A percentile compares a stretch with the other conserved stretches of the same genome.
Evolutionary conservation across 345 rosid genomes (phyloP).

Genomic region (Arabidopsis arenosa): DNA sequence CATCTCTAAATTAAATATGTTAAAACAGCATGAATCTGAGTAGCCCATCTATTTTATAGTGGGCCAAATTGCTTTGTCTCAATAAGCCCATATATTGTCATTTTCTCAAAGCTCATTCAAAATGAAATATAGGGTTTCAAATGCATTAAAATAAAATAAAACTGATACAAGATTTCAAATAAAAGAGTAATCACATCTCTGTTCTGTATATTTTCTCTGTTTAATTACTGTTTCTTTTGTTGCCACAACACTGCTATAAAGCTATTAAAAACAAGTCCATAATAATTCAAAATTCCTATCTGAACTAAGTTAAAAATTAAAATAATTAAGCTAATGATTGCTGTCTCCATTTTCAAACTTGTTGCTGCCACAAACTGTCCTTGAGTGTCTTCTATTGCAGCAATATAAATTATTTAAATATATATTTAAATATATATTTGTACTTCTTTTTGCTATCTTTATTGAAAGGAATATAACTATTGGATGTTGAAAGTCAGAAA

Average conservation of each 20-base stretch:
- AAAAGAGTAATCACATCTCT: background rate
- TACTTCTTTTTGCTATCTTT: conserved; percentile 29
- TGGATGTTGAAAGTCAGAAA: conserved; percentile 43
- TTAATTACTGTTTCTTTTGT: conserved; percentile 6
- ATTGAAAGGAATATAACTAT: conserved; percentile 34
- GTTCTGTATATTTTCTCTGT: background rate
- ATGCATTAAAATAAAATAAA: no score
- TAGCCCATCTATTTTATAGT: background rate
- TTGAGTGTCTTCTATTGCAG: conserved; percentile 39
- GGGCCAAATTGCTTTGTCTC: conserved; percentile 16
- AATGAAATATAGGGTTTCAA: no score
- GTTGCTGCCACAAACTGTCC: conserved; percentile 44
- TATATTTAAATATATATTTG: background rate
- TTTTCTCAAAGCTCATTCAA: no score
- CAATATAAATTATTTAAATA: background rate
- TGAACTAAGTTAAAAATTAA: conserved; percentile 26
- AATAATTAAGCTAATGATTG: conserved; percentile 50
- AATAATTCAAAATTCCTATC: background rate
- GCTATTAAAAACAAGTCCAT: background rate
- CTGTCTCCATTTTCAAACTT: conserved; percentile 49
- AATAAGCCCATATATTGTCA: background rate
- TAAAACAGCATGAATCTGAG: background rate
- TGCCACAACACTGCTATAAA: conserved; percentile 20
- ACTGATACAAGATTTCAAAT: no score
- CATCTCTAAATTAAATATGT: conserved; percentile 6